Percentiles rank a stretch among this genome's conserved stretches.
These are phyloP conservation scores for Clonostachys byssicola DNA, from an alignment of 2,329 filamentous ascomycete genomes.

Conservation along the genomic window DNA sequence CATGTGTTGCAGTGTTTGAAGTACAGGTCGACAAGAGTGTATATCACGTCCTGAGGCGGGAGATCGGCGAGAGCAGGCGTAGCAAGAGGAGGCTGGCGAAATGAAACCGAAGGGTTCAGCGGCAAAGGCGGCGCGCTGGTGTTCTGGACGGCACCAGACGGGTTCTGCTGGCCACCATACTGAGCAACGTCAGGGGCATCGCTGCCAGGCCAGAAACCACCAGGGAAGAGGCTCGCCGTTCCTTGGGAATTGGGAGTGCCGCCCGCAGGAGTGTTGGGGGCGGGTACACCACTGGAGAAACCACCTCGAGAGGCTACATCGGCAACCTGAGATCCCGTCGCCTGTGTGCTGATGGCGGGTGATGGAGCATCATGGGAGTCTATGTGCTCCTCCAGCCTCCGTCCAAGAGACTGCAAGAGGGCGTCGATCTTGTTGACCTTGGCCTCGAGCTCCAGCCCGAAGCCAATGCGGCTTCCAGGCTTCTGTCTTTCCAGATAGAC, in stretches of 20 bases:
- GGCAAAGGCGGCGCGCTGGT: background rate
- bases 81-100: background rate
- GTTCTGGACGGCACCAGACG: background rate
- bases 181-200: slow-evolving; percentile 3
- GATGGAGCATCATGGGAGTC: slow-evolving; percentile 16
- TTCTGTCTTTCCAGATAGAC: slow-evolving; percentile 70
- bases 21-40: slow-evolving; percentile 55
- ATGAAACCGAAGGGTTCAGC: background rate
- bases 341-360: slow-evolving; percentile 28
- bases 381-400: slow-evolving; percentile 36
- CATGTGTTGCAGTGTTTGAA: slow-evolving; percentile 63
- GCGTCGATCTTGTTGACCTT: slow-evolving; percentile 51
- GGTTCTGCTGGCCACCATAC: background rate
- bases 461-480: slow-evolving; percentile 59
- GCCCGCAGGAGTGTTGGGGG: slow-evolving; percentile 1
- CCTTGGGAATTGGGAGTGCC: slow-evolving; percentile 5
- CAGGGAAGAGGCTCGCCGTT: background rate
- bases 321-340: slow-evolving; percentile 13
- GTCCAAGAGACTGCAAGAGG: slow-evolving; percentile 32
- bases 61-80: slow-evolving; percentile 31
- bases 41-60: slow-evolving; percentile 56
- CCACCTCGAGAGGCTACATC: background rate
- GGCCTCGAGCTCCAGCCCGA: slow-evolving; percentile 55
- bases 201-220: slow-evolving; percentile 3
- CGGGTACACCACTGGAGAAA: background rate